Percentiles rank a stretch among this genome's conserved stretches.
These are phyloP conservation scores for Nannochloropsis salina DNA, from an alignment of 108 stramenopile genomes.

Conservation along the genomic window DNA sequence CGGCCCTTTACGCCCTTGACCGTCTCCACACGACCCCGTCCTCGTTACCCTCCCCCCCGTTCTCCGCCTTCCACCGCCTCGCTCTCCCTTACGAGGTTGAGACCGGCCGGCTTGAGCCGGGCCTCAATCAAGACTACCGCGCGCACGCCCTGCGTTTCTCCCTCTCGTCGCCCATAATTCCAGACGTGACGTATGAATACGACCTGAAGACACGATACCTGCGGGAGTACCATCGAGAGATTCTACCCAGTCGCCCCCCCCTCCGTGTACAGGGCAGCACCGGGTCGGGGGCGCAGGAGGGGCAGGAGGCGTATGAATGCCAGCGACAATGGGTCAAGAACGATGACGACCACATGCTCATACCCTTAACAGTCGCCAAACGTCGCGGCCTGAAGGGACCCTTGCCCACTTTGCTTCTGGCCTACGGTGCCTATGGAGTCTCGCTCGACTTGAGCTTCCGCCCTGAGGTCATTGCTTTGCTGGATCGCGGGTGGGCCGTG, in stretches of 20 bases:
- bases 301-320: not conserved
- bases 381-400: not conserved
- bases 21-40: not conserved
- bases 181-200: not conserved
- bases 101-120: constrained; percentile 3
- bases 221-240: not conserved
- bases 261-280: not conserved
- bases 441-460: constrained; percentile 52
- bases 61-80: not conserved
- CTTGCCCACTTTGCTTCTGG: constrained; percentile 22
- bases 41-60: not conserved
- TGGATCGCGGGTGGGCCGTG: constrained; percentile 57
- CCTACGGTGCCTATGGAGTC: constrained; percentile 66
- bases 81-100: not conserved
- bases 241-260: not conserved
- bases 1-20: not conserved
- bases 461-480: constrained; percentile 48
- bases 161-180: not conserved
- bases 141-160: not conserved
- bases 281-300: not conserved
- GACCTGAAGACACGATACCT: not conserved
- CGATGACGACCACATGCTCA: not conserved
- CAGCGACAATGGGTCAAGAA: not conserved
- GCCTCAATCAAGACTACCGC: constrained; percentile 9
- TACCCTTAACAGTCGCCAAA: not conserved